Percentiles rank a stretch among this genome's conserved stretches.
These are phyloP conservation scores for Aquilaria yunnanensis DNA, from an alignment of 345 rosid species.

Conservation along the genomic window DNA sequence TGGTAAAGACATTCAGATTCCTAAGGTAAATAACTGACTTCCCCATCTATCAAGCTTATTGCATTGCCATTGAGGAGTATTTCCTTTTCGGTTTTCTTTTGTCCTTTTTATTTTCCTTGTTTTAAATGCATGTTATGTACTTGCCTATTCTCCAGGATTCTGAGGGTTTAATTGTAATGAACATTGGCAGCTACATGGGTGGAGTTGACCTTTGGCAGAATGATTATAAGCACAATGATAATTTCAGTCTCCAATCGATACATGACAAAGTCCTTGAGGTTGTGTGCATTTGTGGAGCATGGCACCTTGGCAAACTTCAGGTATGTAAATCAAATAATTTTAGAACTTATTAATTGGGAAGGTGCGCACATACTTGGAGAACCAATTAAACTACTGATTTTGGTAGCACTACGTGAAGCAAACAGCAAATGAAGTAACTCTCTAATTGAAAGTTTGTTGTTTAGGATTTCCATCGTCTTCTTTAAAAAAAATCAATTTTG, in stretches of 20 bases:
- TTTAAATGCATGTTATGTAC: slow-evolving; percentile 1
- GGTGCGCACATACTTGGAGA: no score
- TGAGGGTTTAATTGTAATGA: slow-evolving; percentile 73
- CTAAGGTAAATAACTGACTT: slow-evolving; percentile 36
- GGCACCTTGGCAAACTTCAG: slow-evolving; percentile 95
- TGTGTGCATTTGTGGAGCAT: slow-evolving; percentile 73
- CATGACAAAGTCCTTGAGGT: slow-evolving; percentile 77
- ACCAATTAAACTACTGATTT: no score
- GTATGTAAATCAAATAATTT: slow-evolving; percentile 14
- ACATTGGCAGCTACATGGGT: slow-evolving; percentile 90
- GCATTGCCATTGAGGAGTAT: slow-evolving; percentile 2
- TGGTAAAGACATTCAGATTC: slow-evolving; percentile 66
- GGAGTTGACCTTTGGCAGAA: slow-evolving; percentile 93
- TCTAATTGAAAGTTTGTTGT: neutral
- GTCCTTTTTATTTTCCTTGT: slow-evolving; percentile 1
- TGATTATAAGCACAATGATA: slow-evolving; percentile 65
- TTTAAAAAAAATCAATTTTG: neutral
- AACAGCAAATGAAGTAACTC: no score
- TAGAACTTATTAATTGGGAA: no score
- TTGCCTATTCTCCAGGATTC: slow-evolving; percentile 43
- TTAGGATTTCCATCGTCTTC: neutral
- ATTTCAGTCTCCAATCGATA: slow-evolving; percentile 60
- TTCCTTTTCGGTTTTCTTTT: neutral
- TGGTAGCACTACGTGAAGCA: no score
- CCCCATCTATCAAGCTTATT: slow-evolving; percentile 1